Evolutionary conservation across 169 alveolate species (phyloP).

Genomic region (Plasmodium ovale): DNA sequence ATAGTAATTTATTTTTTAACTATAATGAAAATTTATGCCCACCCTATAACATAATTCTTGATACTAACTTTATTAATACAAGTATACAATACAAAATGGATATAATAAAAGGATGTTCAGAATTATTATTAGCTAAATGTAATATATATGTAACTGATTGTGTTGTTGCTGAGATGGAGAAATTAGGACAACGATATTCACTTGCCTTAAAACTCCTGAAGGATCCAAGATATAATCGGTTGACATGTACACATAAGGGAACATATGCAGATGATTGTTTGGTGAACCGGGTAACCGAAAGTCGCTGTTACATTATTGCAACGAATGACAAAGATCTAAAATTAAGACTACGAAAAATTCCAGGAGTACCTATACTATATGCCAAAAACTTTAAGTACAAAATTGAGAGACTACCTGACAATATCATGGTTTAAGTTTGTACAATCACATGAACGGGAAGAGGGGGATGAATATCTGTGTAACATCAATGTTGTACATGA

Average conservation of each 20-base stretch:
- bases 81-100: slow-evolving; percentile 98
- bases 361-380: slow-evolving; percentile 99
- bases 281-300: slow-evolving; percentile 95
- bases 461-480: no score
- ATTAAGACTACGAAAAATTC: slow-evolving; percentile 97
- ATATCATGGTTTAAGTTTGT: slow-evolving; percentile 87
- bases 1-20: slow-evolving; percentile 83
- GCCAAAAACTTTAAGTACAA: slow-evolving; percentile 95
- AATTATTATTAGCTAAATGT: slow-evolving; percentile 97
- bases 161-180: slow-evolving; percentile 98
- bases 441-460: no score
- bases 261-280: slow-evolving; percentile 99
- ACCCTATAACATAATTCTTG: slow-evolving; percentile 98
- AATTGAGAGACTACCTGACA: slow-evolving; percentile 97
- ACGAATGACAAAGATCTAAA: slow-evolving; percentile 99
- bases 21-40: slow-evolving; percentile 96
- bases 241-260: slow-evolving; percentile 97
- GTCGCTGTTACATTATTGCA: slow-evolving; percentile 97
- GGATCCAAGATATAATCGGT: slow-evolving; percentile 96
- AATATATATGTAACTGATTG: slow-evolving; percentile 98
- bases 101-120: slow-evolving; percentile 95
- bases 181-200: slow-evolving; percentile 97
- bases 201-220: slow-evolving; percentile 96
- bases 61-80: slow-evolving; percentile 99
- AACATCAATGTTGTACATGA: no score